Evolutionary conservation across 2,329 filamentous ascomycete genomes (phyloP).

Genomic region (Magnaporthiopsis rhizophila): DNA sequence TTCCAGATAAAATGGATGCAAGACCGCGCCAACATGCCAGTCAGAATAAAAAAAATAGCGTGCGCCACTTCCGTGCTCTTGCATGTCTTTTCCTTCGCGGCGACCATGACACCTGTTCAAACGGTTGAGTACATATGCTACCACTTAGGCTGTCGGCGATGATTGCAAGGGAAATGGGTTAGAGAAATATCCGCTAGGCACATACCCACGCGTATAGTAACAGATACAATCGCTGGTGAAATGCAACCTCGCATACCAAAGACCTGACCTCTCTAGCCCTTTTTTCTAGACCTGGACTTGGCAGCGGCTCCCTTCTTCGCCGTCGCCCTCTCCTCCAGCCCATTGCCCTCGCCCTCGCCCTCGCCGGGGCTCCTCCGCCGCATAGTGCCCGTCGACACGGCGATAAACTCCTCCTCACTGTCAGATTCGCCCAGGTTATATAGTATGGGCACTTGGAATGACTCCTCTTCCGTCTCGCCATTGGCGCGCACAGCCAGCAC

Average conservation of each 20-base stretch:
- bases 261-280: conserved; percentile 9
- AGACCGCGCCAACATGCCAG: too few relatives aligned
- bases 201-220: background rate
- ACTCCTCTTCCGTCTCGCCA: conserved; percentile 46
- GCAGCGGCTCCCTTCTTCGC: conserved; percentile 32
- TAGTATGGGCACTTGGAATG: conserved; percentile 87
- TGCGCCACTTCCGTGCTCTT: too few relatives aligned
- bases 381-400: conserved; percentile 71
- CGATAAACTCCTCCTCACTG: conserved; percentile 80
- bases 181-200: background rate
- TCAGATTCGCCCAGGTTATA: conserved; percentile 89
- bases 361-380: conserved; percentile 75
- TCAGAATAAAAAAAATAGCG: too few relatives aligned
- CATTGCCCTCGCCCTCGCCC: conserved; percentile 56
- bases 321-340: conserved; percentile 32
- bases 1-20: background rate
- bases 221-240: background rate
- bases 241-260: background rate
- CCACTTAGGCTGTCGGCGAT: too few relatives aligned
- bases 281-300: conserved; percentile 35
- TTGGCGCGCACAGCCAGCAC: conserved; percentile 69
- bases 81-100: too few relatives aligned
- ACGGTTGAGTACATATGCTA: too few relatives aligned
- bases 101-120: too few relatives aligned
- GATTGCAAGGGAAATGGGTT: too few relatives aligned